A percentile compares a stretch with the other conserved stretches of the same genome.
These are phyloP conservation scores for Nitzschia palea DNA, from an alignment of 108 stramenopile species.

Conservation along the genomic window DNA sequence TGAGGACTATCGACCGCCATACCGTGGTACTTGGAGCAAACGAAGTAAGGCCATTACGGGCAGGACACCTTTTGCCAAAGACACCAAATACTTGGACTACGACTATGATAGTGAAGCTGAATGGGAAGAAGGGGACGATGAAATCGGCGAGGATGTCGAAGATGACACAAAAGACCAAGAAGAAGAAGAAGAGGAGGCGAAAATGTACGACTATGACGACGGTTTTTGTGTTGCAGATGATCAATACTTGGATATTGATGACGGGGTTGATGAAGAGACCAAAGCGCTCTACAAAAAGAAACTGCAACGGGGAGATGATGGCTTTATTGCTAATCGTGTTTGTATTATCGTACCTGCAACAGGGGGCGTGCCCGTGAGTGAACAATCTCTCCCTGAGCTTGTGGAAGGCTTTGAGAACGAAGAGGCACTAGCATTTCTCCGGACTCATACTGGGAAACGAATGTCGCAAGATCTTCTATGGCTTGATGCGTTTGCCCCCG, in stretches of 20 bases:
- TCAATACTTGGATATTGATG: constrained; percentile 47
- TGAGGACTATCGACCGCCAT: constrained; percentile 83
- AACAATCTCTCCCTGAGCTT: background rate
- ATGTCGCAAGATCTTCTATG: constrained; percentile 25
- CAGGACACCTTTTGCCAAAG: constrained; percentile 71
- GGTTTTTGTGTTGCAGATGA: constrained; percentile 82
- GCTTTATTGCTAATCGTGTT: constrained; percentile 19
- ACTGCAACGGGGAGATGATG: constrained; percentile 33
- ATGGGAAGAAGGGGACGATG: constrained; percentile 91
- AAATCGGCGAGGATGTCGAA: constrained; percentile 76
- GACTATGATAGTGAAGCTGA: constrained; percentile 91
- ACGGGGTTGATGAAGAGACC: constrained; percentile 71
- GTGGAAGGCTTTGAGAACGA: constrained; percentile 14
- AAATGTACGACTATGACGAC: constrained; percentile 58
- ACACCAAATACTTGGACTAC: constrained; percentile 69
- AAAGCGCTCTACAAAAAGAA: constrained; percentile 64
- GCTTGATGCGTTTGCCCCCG: constrained; percentile 70
- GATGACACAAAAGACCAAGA: constrained; percentile 63
- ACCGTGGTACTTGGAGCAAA: constrained; percentile 93
- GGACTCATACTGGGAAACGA: constrained; percentile 1
- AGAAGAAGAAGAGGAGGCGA: constrained; percentile 65
- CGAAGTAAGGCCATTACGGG: constrained; percentile 69
- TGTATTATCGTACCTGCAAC: constrained; percentile 55
- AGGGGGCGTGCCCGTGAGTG: constrained; percentile 43
- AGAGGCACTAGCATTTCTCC: background rate